Conservation (phyloP, 164 flowering plant species). For the Macadamia integrifolia region DNA sequence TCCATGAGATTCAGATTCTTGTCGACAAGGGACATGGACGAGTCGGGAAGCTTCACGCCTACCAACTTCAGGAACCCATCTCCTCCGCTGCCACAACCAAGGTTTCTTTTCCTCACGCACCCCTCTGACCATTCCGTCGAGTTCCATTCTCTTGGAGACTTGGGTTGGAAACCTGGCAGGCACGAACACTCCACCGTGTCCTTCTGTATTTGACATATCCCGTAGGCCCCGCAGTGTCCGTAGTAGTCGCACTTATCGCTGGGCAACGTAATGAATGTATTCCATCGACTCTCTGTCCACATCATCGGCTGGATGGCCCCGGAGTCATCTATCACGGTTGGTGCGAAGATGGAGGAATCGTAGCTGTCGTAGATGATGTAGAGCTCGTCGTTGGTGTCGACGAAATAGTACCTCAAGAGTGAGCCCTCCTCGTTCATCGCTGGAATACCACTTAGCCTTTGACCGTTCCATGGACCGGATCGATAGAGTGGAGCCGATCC, state of each 20-base stretch:
- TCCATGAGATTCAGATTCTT: conserved; percentile 10
- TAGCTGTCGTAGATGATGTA: neutral
- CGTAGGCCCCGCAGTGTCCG: conserved; percentile 22
- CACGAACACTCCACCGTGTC: neutral
- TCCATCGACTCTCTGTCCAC: conserved; percentile 23
- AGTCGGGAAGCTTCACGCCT: conserved; percentile 31
- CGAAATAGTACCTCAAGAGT: conserved; percentile 7
- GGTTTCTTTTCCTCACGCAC: no score
- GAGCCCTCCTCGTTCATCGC: conserved; percentile 4
- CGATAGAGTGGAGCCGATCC: conserved; percentile 12
- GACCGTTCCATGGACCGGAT: conserved; percentile 38
- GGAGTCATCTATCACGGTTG: conserved; percentile 12
- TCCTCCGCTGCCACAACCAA: neutral
- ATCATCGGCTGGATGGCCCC: conserved; percentile 14
- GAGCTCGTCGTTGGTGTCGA: conserved; percentile 15
- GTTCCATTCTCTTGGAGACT: conserved; percentile 24
- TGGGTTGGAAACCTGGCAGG: conserved; percentile 32
- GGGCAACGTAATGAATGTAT: conserved; percentile 9
- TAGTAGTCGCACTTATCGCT: conserved; percentile 31
- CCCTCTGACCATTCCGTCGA: conserved; percentile 35
- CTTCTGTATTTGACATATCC: conserved; percentile 16
- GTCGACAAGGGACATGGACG: conserved; percentile 5
- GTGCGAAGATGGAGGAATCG: conserved; percentile 4
- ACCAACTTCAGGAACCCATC: conserved; percentile 25
- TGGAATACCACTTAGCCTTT: conserved; percentile 19